These are phyloP conservation scores for Arthrobotrys musiformis DNA, from an alignment of 2,329 filamentous ascomycete species.

Conservation along the genomic window DNA sequence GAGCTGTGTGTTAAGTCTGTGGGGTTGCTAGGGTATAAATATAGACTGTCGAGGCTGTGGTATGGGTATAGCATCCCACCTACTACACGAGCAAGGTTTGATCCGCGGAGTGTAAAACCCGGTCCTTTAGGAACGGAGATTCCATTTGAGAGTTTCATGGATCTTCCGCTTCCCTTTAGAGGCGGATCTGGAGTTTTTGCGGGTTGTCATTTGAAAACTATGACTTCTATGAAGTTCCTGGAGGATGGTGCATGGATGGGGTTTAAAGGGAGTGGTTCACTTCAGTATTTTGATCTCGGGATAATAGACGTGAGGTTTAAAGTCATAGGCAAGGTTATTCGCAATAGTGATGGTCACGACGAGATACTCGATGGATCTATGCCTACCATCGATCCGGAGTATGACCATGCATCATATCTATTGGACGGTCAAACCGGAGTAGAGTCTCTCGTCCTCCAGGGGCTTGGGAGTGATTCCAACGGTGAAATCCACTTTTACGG, in stretches of 20 bases:
- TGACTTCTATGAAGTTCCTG: conserved; percentile 29
- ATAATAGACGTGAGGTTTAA: conserved; percentile 29
- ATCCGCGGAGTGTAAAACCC: conserved; percentile 1
- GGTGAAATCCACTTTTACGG: conserved; percentile 15
- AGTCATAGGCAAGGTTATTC: neutral
- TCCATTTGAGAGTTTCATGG: conserved; percentile 41
- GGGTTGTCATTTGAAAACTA: conserved; percentile 30
- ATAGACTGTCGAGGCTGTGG: neutral
- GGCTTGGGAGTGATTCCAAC: conserved; percentile 4
- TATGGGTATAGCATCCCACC: neutral
- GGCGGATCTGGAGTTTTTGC: conserved; percentile 15
- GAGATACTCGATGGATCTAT: too few relatives aligned
- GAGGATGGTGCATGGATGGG: conserved; percentile 37
- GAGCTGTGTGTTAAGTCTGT: conserved; percentile 19
- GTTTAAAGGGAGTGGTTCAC: neutral
- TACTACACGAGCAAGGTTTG: neutral
- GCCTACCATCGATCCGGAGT: neutral
- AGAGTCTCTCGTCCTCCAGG: neutral
- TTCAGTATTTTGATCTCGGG: neutral
- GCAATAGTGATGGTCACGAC: neutral
- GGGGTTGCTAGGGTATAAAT: conserved; percentile 1
- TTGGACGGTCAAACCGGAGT: neutral
- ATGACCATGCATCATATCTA: neutral
- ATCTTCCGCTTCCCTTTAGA: conserved; percentile 16
- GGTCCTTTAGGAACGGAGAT: conserved; percentile 15